These are phyloP conservation scores for Pleurotus tuber-regium DNA, from an alignment of 768 basidiomycete species.

Conservation along the genomic window DNA sequence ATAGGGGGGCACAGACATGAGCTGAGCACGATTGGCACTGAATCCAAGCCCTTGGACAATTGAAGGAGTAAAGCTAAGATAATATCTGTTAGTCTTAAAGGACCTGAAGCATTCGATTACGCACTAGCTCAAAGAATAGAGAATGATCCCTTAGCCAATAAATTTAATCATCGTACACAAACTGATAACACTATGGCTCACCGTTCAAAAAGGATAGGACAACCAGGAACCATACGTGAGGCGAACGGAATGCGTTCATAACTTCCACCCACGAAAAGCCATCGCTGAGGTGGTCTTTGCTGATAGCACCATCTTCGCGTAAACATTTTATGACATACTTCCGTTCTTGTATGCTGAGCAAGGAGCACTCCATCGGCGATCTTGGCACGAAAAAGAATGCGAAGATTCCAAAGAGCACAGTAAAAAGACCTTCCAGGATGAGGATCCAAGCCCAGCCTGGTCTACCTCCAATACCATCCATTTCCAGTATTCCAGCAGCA, in stretches of 20 bases:
- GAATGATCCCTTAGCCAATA: conserved; percentile 14
- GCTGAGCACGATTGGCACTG: conserved; percentile 36
- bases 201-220: conserved; percentile 34
- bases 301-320: conserved; percentile 15
- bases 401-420: conserved; percentile 38
- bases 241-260: conserved; percentile 25
- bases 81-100: not conserved
- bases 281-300: conserved; percentile 21
- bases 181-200: conserved; percentile 4
- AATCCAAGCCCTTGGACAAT: conserved; percentile 51
- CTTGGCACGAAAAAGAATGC: conserved; percentile 36
- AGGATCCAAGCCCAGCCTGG: conserved; percentile 50
- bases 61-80: conserved; percentile 48
- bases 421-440: conserved; percentile 46
- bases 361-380: conserved; percentile 20
- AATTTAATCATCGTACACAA: not conserved
- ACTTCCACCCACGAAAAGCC: conserved; percentile 40
- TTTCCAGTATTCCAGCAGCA: conserved; percentile 42
- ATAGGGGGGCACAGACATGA: conserved; percentile 42
- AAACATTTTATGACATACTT: conserved; percentile 14
- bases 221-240: conserved; percentile 34
- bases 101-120: not conserved
- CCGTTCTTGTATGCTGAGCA: not conserved
- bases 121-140: conserved; percentile 20
- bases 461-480: conserved; percentile 40